Evolutionary conservation across 805 yeast genomes (phyloP), one percentile per base, ranked within the genome.

Genomic region (Starmera dryadoides): DNA sequence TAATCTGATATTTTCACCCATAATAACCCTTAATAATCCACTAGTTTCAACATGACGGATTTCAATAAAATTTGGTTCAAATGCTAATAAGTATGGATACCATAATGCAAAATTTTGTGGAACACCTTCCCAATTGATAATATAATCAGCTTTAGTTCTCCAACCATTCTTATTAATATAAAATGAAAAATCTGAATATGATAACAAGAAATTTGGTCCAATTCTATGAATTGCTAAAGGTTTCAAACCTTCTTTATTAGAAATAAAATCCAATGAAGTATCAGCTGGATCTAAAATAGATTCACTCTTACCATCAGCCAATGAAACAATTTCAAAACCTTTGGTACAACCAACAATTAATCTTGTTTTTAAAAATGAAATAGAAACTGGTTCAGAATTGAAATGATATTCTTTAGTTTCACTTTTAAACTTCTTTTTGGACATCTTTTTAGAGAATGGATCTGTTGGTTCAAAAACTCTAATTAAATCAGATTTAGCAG

Each of bases 221-320:
- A 93, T 79, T 44, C 96, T 75, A 58, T 91, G 94, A 43, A 93
- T 87, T 4, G 94, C 88, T 59, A 88, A 75, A 16, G 98, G 98
- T 53, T 86, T 85, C 44, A 91, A 72, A 2, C 79, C 77, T 59
- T 87, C 95, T 43, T 83, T 70, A 43, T 77, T 85, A 42, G 79
- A 86, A 12, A 93, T 97, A 66, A 93, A 93, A 55, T 93, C 98
- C 39, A 93, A 69, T 16, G 97, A 87, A 0, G 98, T 94, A 56
- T 93, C 98, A 1, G 98, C 98, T n/a, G 96, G 96, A 63, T 93
- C 98, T 51, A 93, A 68, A 37, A 93, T 73, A 9, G 93, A 79
- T 62, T 93, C 97, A 61, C 85, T 87, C 43, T 80, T 85, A 42
- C 86, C 82, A 38, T 83, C 86, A 43, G 83, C 85, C 33, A 89